Percentiles rank a stretch among this genome's conserved stretches.
phyloP scores from a whole-genome alignment of 371 early-diverging fungal species.

The Zychaea mexicana region DNA sequence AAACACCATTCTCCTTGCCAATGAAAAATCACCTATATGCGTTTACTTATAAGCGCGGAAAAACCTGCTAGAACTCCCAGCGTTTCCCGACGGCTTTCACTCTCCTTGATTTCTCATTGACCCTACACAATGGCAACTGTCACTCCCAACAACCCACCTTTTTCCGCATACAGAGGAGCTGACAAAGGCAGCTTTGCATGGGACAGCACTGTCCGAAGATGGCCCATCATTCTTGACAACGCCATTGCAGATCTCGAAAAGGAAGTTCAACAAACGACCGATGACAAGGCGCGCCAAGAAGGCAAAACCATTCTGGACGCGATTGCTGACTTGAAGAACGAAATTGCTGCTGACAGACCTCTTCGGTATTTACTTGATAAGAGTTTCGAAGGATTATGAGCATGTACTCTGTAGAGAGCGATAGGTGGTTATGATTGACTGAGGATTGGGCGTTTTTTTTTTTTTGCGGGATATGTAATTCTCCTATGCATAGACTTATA shows the following conservation, averaged over 20 bases:
- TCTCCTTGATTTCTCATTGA: background rate
- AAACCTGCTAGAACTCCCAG: background rate
- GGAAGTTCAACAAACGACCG: slow-evolving; percentile 29
- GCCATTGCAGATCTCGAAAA: slow-evolving; percentile 66
- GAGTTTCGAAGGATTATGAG: no score
- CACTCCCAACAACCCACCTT: slow-evolving; percentile 68
- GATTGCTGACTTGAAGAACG: slow-evolving; percentile 66
- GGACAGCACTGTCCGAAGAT: slow-evolving; percentile 73
- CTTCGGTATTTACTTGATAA: slow-evolving; percentile 39
- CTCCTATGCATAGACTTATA: slow-evolving; percentile 46
- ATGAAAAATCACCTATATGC: no score
- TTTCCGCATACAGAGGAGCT: slow-evolving; percentile 63
- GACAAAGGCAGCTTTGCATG: slow-evolving; percentile 77
- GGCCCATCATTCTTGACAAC: slow-evolving; percentile 84
- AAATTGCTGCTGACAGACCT: slow-evolving; percentile 66
- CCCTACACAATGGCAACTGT: slow-evolving; percentile 9
- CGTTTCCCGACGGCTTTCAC: background rate
- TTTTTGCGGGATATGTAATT: background rate
- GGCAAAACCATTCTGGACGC: slow-evolving; percentile 64
- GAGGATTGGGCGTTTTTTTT: no score
- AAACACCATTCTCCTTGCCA: background rate
- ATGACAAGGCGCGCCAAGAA: slow-evolving; percentile 46
- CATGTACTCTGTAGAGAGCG: no score
- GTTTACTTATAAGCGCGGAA: background rate
- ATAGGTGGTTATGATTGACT: no score